A percentile compares a stretch with the other conserved stretches of the same genome.
These are phyloP conservation scores for Nakaseomyces kungkrabaensis DNA, from an alignment of 1,139 yeast species.

Conservation along the genomic window DNA sequence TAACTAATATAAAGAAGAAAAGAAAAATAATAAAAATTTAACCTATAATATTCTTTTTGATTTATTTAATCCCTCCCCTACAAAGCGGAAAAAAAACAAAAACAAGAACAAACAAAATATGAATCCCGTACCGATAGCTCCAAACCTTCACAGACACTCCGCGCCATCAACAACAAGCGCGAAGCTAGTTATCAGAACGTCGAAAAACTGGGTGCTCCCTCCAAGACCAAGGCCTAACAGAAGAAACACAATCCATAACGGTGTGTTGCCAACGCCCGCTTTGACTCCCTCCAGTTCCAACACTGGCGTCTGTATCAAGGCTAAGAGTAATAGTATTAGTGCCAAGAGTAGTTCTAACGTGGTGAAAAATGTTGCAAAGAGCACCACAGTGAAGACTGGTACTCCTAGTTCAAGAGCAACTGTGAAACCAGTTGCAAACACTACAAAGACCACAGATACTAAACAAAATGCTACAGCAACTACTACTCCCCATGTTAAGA, in stretches of 20 bases:
- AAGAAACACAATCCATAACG: conserved; percentile 20
- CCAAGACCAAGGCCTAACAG: conserved; percentile 47
- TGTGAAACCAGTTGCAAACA: too few species aligned
- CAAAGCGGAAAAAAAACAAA: background rate
- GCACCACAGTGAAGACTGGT: background rate
- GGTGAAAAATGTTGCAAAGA: too few species aligned
- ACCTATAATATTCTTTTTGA: background rate
- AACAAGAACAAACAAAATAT: background rate
- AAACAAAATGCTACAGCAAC: background rate
- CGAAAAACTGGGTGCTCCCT: conserved; percentile 30
- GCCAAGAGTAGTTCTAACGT: too few species aligned
- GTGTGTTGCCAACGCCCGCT: background rate
- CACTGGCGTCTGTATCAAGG: background rate
- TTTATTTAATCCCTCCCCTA: background rate
- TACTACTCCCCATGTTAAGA: background rate
- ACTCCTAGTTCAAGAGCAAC: background rate
- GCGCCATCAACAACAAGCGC: conserved; percentile 1
- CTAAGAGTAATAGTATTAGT: background rate
- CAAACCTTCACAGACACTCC: conserved; percentile 2
- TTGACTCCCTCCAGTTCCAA: background rate
- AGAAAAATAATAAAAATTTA: too few species aligned
- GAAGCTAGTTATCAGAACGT: conserved; percentile 20
- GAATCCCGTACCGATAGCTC: conserved; percentile 6
- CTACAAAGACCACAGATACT: too few species aligned
- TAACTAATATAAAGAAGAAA: too few species aligned